phyloP scores from a whole-genome alignment of 2,329 filamentous ascomycete species.

The Fusarium chuoi region DNA sequence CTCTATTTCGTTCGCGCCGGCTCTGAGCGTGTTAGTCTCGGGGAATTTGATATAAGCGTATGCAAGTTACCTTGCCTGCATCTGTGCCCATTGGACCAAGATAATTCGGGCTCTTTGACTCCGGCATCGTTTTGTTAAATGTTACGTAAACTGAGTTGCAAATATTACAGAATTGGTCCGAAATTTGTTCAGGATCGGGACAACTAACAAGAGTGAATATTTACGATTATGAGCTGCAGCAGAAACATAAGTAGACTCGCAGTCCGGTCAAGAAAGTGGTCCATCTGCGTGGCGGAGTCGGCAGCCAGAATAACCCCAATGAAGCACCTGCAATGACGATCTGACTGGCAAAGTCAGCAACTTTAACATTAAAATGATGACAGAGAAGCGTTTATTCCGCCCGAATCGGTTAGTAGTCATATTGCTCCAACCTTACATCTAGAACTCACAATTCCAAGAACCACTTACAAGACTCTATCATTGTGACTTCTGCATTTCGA shows the following conservation, averaged over 20 bases:
- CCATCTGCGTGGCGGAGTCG: neutral
- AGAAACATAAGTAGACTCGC: neutral
- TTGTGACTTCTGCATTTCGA: neutral
- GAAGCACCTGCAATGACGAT: neutral
- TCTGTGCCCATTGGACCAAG: neutral
- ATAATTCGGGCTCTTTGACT: neutral
- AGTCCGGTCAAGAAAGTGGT: neutral
- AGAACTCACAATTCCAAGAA: neutral
- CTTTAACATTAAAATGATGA: neutral
- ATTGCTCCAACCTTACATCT: neutral
- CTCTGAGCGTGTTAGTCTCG: neutral
- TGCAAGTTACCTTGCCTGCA: neutral
- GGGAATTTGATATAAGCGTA: neutral
- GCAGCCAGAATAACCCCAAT: neutral
- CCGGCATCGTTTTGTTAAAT: neutral
- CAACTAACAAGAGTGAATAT: neutral
- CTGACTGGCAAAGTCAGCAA: neutral
- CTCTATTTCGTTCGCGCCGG: conserved; percentile 13
- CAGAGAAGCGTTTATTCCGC: neutral
- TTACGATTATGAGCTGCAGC: neutral
- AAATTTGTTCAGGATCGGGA: neutral
- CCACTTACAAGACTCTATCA: neutral
- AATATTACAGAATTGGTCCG: neutral
- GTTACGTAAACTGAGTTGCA: neutral
- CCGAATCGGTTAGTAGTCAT: neutral